These are phyloP conservation scores for Daldinia vernicosa DNA, from an alignment of 495 filamentous ascomycete genomes.

Conservation along the genomic window DNA sequence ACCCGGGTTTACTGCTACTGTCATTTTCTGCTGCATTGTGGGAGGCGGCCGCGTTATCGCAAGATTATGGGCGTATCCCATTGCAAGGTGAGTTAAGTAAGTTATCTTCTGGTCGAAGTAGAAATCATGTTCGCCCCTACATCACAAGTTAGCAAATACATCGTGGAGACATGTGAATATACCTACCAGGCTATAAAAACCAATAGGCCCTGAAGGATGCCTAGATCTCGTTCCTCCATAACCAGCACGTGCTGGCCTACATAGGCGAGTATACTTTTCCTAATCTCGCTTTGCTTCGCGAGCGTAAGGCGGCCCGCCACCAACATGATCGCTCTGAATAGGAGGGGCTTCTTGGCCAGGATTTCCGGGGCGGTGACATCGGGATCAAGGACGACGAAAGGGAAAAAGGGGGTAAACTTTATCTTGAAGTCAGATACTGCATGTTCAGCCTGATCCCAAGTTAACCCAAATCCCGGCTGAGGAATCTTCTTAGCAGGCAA, in stretches of 20 bases:
- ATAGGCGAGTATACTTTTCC: constrained; percentile 45
- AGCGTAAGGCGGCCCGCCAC: constrained; percentile 40
- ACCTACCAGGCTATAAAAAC: constrained; percentile 47
- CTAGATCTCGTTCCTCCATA: constrained; percentile 45
- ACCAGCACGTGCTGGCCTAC: constrained; percentile 46
- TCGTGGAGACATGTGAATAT: neutral
- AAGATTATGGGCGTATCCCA: constrained; percentile 50
- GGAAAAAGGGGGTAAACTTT: constrained; percentile 46
- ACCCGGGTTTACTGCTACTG: constrained; percentile 22
- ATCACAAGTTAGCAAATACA: neutral
- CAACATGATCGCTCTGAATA: constrained; percentile 46
- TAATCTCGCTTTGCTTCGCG: constrained; percentile 41
- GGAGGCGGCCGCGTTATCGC: constrained; percentile 41
- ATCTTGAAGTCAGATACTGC: constrained; percentile 41
- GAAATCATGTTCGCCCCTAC: constrained; percentile 38
- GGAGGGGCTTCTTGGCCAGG: constrained; percentile 40
- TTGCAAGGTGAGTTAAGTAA: constrained; percentile 43
- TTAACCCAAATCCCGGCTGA: constrained; percentile 44
- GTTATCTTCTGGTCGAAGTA: constrained; percentile 45
- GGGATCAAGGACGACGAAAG: constrained; percentile 45
- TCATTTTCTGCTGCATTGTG: constrained; percentile 35
- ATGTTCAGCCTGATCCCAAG: constrained; percentile 47
- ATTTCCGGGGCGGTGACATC: constrained; percentile 40
- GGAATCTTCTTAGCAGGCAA: constrained; percentile 1
- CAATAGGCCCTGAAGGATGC: constrained; percentile 46